Evolutionary conservation across 192 early-diverging fungal genomes (phyloP), one percentile per base, ranked within the genome.

Genomic region (Funneliformis mosseae): DNA sequence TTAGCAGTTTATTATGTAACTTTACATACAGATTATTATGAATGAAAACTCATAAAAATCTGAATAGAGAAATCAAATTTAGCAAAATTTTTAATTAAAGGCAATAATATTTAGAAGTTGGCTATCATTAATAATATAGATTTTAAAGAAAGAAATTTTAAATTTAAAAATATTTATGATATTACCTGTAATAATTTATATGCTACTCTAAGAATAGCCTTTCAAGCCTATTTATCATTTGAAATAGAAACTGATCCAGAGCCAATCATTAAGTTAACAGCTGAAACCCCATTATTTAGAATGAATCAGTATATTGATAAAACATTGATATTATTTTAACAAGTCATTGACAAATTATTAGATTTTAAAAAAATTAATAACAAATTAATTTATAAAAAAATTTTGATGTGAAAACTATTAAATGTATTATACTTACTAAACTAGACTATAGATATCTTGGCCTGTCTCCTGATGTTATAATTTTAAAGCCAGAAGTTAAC

Each of bases 121-220:
- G 38, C 5, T 5, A 21, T 69, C 5, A 69, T 69, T 2, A 38
- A 69, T 41, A 69, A 69, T 69, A 69, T 69, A 21, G 16, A 69
- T 42, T 69, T 69, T 18, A 69, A 69, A 1, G 39, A 69, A 69
- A 43, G 14, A 23, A 12, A 8, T 27, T 68, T 68, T 41, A 68
- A 33, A 41, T 76, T 23, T 55, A 5, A 27, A 28, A 74, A 74
- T 68, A 69, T 69, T 16, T 69, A 41, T 69, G 16, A 69, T 69
- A 25, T 16, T 43, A 16, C 39, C 14, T 5, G 14, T 5, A 16
- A 16, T 41, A 69, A 9, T 42, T 41, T 39, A 8, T 38, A 69
- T 69, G 38, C 39, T 12, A 69, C 16, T 3, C 16, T 69, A 69
- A 38, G 10, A 14, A 16, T 69, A 18, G 28, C 16, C 41, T 69